Percentiles rank a stretch among this genome's conserved stretches.
These are phyloP conservation scores for Eucalyptus polyanthemos DNA, from an alignment of 345 rosid species.

Conservation along the genomic window DNA sequence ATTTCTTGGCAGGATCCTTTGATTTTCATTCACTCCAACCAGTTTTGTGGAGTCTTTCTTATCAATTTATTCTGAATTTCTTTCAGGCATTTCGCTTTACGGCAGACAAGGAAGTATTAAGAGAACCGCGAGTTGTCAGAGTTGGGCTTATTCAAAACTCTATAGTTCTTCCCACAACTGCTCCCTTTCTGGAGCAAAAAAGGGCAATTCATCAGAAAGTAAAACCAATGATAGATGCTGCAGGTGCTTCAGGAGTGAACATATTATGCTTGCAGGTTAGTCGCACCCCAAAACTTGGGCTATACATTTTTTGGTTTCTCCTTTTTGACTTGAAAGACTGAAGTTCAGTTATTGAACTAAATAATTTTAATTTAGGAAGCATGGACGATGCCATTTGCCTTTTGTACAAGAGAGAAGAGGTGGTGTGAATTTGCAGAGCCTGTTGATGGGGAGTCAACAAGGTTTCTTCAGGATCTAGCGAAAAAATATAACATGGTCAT, in stretches of 20 bases:
- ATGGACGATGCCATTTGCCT: constrained; percentile 97
- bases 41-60: not conserved
- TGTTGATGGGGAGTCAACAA: constrained; percentile 69
- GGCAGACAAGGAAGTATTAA: constrained; percentile 62
- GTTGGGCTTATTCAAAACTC: constrained; percentile 92
- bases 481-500: constrained; percentile 83
- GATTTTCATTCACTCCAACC: not conserved
- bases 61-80: not conserved
- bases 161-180: constrained; percentile 71
- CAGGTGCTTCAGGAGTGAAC: constrained; percentile 87
- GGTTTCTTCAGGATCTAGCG: constrained; percentile 71
- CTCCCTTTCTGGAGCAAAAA: constrained; percentile 58
- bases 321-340: not conserved
- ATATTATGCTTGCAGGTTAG: constrained; percentile 79
- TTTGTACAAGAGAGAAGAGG: constrained; percentile 89
- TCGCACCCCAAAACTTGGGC: not conserved
- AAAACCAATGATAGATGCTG: constrained; percentile 68
- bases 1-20: not conserved
- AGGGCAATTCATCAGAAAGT: constrained; percentile 55
- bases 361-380: constrained; percentile 47
- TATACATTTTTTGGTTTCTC: not conserved
- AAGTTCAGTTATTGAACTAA: not conserved
- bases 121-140: constrained; percentile 72
- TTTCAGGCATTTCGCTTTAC: constrained; percentile 56
- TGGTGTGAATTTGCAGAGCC: constrained; percentile 99